phyloP scores from a whole-genome alignment of 23 red algal species.

The Gracilaria domingensis region DNA sequence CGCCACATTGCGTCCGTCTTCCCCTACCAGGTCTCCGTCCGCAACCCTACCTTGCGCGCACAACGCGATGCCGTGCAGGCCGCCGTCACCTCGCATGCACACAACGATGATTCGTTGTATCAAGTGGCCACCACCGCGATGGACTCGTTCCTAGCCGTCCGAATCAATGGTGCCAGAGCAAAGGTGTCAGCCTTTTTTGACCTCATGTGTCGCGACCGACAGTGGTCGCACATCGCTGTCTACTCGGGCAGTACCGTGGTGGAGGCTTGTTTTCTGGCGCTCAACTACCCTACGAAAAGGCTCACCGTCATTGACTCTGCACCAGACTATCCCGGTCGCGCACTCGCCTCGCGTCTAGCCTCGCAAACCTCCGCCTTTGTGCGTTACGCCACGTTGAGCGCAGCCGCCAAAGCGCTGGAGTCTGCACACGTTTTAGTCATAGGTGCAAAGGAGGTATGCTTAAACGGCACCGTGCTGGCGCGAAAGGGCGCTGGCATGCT shows the following conservation, averaged over 20 bases:
- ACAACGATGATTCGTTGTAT: constrained; percentile 11
- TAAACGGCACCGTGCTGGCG: constrained; percentile 43
- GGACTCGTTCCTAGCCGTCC: constrained; percentile 51
- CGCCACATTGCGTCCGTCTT: not conserved
- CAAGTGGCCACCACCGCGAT: constrained; percentile 17
- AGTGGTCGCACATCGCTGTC: constrained; percentile 41
- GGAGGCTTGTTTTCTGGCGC: constrained; percentile 45
- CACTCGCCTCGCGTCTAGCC: constrained; percentile 29
- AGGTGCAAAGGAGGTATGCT: constrained; percentile 41
- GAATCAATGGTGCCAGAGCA: constrained; percentile 45
- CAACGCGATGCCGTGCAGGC: constrained; percentile 11
- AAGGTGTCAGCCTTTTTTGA: constrained; percentile 66
- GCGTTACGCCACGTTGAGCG: constrained; percentile 28
- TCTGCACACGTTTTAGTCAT: constrained; percentile 30
- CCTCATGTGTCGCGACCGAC: constrained; percentile 11
- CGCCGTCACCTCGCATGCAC: not conserved
- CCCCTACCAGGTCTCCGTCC: not conserved
- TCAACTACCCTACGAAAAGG: constrained; percentile 31
- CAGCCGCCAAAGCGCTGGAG: not conserved
- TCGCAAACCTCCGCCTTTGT: constrained; percentile 11
- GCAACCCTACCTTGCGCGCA: constrained; percentile 31
- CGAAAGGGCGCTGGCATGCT: not conserved
- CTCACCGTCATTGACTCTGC: constrained; percentile 56
- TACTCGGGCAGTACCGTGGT: constrained; percentile 40
- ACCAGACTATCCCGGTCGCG: constrained; percentile 25